Conservation (phyloP, 495 filamentous ascomycete species). For the Talaromyces thailandensis region DNA sequence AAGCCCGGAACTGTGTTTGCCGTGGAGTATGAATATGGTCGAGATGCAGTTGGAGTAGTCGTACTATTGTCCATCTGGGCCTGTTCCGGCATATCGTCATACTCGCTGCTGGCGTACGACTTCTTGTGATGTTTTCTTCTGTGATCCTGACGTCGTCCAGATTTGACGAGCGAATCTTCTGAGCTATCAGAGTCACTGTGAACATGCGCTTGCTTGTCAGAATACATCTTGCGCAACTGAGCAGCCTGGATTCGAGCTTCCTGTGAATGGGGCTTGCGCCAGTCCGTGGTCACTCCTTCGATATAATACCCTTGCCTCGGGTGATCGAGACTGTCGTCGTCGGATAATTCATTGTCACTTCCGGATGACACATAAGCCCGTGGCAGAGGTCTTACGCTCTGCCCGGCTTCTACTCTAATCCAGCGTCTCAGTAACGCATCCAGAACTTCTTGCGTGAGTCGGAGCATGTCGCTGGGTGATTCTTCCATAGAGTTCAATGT, state of each 20-base stretch:
- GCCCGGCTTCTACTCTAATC: slow-evolving; percentile 14
- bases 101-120: background rate
- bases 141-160: slow-evolving; percentile 5
- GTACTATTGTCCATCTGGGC: slow-evolving; percentile 6
- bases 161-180: slow-evolving; percentile 3
- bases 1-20: background rate
- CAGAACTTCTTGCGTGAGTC: slow-evolving; percentile 26
- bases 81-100: slow-evolving; percentile 11
- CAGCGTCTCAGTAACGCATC: slow-evolving; percentile 27
- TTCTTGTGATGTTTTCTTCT: slow-evolving; percentile 8
- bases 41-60: background rate
- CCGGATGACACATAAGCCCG: slow-evolving; percentile 12
- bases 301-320: slow-evolving; percentile 24
- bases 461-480: slow-evolving; percentile 31
- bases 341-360: slow-evolving; percentile 16
- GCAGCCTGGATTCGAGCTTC: slow-evolving; percentile 19
- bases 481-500: slow-evolving; percentile 24
- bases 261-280: slow-evolving; percentile 26
- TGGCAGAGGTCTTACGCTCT: background rate
- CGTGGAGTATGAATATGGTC: slow-evolving; percentile 2
- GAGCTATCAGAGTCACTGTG: slow-evolving; percentile 28
- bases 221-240: slow-evolving; percentile 18
- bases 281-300: slow-evolving; percentile 24
- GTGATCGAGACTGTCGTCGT: slow-evolving; percentile 20
- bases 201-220: slow-evolving; percentile 27